These are phyloP conservation scores for Eimeria nieschulzi DNA, from an alignment of 169 alveolate species.

Conservation along the genomic window DNA sequence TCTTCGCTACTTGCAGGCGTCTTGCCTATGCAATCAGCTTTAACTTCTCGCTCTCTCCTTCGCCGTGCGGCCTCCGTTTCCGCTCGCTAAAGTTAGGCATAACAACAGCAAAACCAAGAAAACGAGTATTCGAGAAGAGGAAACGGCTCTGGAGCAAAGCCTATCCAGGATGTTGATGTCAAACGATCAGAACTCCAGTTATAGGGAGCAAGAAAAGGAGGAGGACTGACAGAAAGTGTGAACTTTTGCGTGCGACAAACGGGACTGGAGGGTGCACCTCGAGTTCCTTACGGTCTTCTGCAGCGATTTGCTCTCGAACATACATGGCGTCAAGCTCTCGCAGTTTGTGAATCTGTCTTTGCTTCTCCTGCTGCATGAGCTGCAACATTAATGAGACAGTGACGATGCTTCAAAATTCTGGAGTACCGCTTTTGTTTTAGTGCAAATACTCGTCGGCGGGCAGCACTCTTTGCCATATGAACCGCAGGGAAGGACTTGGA, in stretches of 20 bases:
- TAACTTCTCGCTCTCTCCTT: conserved; percentile 11
- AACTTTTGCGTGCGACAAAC: background rate
- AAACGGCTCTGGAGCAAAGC: background rate
- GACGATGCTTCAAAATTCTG: background rate
- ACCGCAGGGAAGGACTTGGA: background rate
- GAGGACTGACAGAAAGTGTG: background rate
- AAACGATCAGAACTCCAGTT: background rate
- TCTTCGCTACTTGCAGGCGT: background rate
- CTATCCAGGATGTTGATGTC: background rate
- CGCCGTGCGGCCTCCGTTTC: conserved; percentile 42
- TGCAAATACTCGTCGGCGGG: background rate
- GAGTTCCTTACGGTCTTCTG: conserved; percentile 39
- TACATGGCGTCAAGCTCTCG: conserved; percentile 45
- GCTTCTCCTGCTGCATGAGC: conserved; percentile 57
- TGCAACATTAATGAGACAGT: background rate
- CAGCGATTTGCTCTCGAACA: conserved; percentile 22
- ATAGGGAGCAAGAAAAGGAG: background rate
- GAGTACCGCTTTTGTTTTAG: background rate
- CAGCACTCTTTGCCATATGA: background rate
- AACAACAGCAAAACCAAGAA: background rate
- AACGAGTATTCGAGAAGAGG: background rate
- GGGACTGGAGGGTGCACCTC: background rate
- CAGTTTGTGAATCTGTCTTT: conserved; percentile 18
- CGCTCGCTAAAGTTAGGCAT: conserved; percentile 19
- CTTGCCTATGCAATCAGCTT: conserved; percentile 58